phyloP scores from a whole-genome alignment of 2,329 filamentous ascomycete genomes.

The Rhynchosporium graminicola region DNA sequence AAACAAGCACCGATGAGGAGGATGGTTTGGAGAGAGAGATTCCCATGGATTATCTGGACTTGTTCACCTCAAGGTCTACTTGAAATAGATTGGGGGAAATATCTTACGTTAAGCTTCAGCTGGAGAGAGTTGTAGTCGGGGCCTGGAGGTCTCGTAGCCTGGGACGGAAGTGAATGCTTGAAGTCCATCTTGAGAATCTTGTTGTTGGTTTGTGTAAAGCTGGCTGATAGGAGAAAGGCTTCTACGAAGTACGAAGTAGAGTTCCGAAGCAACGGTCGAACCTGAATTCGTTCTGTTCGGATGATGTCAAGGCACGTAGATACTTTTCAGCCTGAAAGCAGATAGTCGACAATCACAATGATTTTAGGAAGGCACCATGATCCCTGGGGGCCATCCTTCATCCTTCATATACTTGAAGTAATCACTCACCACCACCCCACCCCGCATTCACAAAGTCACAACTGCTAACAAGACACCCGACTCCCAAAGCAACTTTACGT shows the following conservation, averaged over 20 bases:
- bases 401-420: neutral
- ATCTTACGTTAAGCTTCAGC: constrained; percentile 9
- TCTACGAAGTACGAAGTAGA: too few relatives aligned
- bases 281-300: too few relatives aligned
- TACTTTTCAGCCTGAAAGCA: too few relatives aligned
- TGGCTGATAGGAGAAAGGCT: neutral
- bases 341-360: too few relatives aligned
- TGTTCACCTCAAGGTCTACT: neutral
- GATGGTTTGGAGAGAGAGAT: constrained; percentile 22
- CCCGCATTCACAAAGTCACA: neutral
- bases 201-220: neutral
- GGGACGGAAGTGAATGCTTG: constrained; percentile 1
- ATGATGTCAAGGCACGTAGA: too few relatives aligned
- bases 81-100: neutral
- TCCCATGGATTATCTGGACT: constrained; percentile 15
- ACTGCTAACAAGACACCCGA: constrained; percentile 4
- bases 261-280: too few relatives aligned
- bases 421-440: neutral
- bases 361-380: too few relatives aligned
- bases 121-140: constrained; percentile 4
- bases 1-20: constrained; percentile 29
- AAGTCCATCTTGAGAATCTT: constrained; percentile 12
- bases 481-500: neutral
- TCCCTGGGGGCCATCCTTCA: neutral
- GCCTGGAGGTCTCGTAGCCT: constrained; percentile 1